Evolutionary conservation across 371 early-diverging fungal species (phyloP), one percentile per base, ranked within the genome.

Genomic region (Circinella umbellata): DNA sequence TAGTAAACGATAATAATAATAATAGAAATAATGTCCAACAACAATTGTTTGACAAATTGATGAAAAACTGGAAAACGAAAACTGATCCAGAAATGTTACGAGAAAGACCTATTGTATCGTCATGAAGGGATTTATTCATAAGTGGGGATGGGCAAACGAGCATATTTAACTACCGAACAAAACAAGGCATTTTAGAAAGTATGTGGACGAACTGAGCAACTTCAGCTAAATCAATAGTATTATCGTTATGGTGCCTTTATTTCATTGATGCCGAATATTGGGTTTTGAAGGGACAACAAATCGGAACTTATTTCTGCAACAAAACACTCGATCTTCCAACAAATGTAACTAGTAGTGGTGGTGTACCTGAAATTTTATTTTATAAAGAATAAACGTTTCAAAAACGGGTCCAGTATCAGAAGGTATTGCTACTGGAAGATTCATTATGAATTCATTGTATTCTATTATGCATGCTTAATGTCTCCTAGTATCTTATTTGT

Each of bases 401-500:
- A 78, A 77, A 46, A 73, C 76, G 15, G 83, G 80, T 48, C 74
- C 81, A 20, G 72, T 72, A 27, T 80, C 80, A 14, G 73, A 64
- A 3, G 80, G 76, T n/a, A 54, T 82, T 35, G 68, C 75, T 8
- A 69, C 76, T 10, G 82, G 78, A 15, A 76, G 82, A 48, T 73
- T 80, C 7, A 15, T 78, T 34, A 66, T 76, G 49, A 82, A 85
- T 61, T 39, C 73, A 0, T 61, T 81, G 34, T 83, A 85, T 61
- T 66, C 81, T 20, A 72, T 73, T 3, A 65, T 82, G 49, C 85
- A 85, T 55, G 76, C 77, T 0, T 78, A 76, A 64, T 74, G 70
- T 9, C 73, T 77, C 53, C 51, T 85, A 20, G 69, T 76, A 7
- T 68, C 81, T 1, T 57, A 79, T 4, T 36, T 85, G 7, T 80